Base-by-base conservation (phyloP, 2,329 filamentous ascomycete species). In the Septoria petroselini region DNA sequence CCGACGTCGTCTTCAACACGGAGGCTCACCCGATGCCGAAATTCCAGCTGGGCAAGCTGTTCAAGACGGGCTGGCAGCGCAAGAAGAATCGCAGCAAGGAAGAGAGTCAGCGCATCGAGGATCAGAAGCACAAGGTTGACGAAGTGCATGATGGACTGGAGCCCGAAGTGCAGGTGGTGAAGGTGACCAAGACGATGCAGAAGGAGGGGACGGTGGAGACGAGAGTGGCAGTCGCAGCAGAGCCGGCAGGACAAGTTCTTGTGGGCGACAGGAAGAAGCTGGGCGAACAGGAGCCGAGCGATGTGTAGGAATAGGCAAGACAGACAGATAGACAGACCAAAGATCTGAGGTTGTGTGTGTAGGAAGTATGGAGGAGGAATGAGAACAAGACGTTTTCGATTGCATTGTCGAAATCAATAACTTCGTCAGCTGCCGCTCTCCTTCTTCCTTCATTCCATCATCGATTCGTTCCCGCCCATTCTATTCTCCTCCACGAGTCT, bases 1-100 rank as follows among this genome's bases (percentile, higher is more conserved):
- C 93, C 61, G 81, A 91, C 62, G 77, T 95, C 19, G 90, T 98
- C 31, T 83, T 97, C 66, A 98, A 98, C 69, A 98, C 93, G 1
- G 93, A 98, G 73, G 93, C 90, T 1, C 93, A 98, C 70, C 82
- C 88, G 1, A 78, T 98, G 52, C 93, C 93, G 6, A 77, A 86
- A 31, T 98, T 98, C 66, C 83, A 93, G 63, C 82, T 93, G 69
- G 84, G 82, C 1, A 81, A 79, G 59, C 70, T 88, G 30, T 90
- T 93, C 67, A 82, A 80, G 59, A 94, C 89, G 1, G 88, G 89
- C 1, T 95, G 89, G 89, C 73, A 81, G 70, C 75, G 88, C 52
- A 86, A 86, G 67, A 78, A 82, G 2, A 12, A 54, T 34, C 34
- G 50, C 25, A 46, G 30, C 1, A 27, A 47, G 19, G 45, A 57